Evolutionary conservation across 352 stramenopile genomes (phyloP).

Genomic region (Globisporangium recalcitrans): DNA sequence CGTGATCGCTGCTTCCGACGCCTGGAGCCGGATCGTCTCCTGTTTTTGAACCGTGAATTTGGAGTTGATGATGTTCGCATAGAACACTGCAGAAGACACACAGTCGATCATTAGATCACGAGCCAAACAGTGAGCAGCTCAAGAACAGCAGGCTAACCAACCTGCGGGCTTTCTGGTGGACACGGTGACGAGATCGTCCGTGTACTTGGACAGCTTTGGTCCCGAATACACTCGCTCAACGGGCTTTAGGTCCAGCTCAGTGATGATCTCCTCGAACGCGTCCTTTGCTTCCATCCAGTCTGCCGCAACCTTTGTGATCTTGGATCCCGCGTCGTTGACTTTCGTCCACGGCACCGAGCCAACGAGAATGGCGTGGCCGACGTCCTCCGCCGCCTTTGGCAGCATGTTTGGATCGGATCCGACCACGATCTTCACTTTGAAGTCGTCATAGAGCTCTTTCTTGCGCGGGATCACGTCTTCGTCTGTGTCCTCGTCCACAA

Average conservation of each 20-base stretch:
- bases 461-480: conserved; percentile 43
- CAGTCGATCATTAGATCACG: neutral
- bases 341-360: conserved; percentile 50
- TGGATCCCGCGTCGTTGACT: neutral
- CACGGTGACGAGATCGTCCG: conserved; percentile 69
- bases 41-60: conserved; percentile 76
- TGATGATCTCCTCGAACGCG: conserved; percentile 33
- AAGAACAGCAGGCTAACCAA: conserved; percentile 17
- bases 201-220: conserved; percentile 58
- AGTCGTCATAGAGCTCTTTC: conserved; percentile 54
- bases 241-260: conserved; percentile 41
- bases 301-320: conserved; percentile 1
- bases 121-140: neutral
- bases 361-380: conserved; percentile 35
- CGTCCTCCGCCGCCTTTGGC: conserved; percentile 20
- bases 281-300: conserved; percentile 21
- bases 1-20: conserved; percentile 61
- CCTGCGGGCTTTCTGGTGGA: conserved; percentile 64
- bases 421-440: conserved; percentile 59
- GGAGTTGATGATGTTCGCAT: conserved; percentile 75
- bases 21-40: conserved; percentile 54
- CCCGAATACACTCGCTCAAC: conserved; percentile 38
- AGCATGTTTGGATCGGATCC: conserved; percentile 32
- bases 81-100: conserved; percentile 42
- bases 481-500: conserved; percentile 42